These are phyloP conservation scores for Fusarium sp. DNA, from an alignment of 2,329 filamentous ascomycete species.

Conservation along the genomic window DNA sequence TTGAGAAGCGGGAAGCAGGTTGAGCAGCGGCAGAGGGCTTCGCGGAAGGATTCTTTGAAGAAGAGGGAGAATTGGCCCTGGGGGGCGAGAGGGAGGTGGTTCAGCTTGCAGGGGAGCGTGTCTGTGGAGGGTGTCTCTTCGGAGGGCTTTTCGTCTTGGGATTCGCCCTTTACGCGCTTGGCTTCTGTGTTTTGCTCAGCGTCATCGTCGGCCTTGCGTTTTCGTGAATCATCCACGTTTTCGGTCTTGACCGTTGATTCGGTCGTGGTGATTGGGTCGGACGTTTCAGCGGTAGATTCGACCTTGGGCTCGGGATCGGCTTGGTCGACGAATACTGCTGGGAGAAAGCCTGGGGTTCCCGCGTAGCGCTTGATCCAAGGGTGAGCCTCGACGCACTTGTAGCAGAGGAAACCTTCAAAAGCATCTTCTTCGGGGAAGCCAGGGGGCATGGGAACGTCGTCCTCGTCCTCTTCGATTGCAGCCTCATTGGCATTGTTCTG, in stretches of 20 bases:
- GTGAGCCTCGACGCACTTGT: slow-evolving; percentile 87
- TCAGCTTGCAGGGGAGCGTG: slow-evolving; percentile 65
- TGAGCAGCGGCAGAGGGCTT: slow-evolving; percentile 81
- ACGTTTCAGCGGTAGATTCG: neutral
- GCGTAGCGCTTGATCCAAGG: slow-evolving; percentile 95
- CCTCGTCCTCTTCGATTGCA: slow-evolving; percentile 56
- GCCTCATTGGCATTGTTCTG: slow-evolving; percentile 35
- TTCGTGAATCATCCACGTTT: slow-evolving; percentile 56
- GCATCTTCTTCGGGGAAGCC: slow-evolving; percentile 90
- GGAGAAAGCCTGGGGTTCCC: slow-evolving; percentile 79
- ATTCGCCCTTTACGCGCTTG: slow-evolving; percentile 64
- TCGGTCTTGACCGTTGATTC: neutral
- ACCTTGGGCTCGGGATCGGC: neutral
- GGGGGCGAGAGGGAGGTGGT: slow-evolving; percentile 65
- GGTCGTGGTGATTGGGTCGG: slow-evolving; percentile 10
- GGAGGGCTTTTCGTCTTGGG: neutral
- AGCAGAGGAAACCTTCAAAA: slow-evolving; percentile 92
- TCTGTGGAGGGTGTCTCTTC: slow-evolving; percentile 29
- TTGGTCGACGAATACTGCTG: slow-evolving; percentile 67
- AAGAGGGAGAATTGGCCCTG: slow-evolving; percentile 79
- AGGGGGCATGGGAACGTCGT: slow-evolving; percentile 75
- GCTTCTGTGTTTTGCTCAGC: slow-evolving; percentile 48
- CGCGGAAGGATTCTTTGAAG: slow-evolving; percentile 79
- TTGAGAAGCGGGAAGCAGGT: slow-evolving; percentile 80
- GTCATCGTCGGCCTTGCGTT: slow-evolving; percentile 72